phyloP scores from a whole-genome alignment of 768 basidiomycete species.

The Lactarius deliciosus region DNA sequence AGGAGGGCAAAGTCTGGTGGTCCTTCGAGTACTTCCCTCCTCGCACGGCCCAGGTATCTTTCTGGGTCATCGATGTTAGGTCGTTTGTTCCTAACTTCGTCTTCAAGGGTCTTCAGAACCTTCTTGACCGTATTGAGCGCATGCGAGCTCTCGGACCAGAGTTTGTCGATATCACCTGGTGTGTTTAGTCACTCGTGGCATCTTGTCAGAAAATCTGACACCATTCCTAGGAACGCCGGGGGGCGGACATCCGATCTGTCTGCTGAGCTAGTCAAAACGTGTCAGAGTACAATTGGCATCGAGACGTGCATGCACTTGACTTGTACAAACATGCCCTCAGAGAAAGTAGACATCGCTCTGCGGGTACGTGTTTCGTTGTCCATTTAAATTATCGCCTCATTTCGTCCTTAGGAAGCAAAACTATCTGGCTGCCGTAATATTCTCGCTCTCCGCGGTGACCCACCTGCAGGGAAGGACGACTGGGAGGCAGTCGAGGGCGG shows the following conservation, averaged over 20 bases:
- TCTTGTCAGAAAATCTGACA: conserved; percentile 16
- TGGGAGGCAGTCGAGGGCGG: conserved; percentile 94
- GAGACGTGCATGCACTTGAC: conserved; percentile 99
- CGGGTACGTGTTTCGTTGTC: conserved; percentile 47
- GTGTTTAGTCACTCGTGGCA: conserved; percentile 22
- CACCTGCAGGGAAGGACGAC: conserved; percentile 81
- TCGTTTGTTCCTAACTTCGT: conserved; percentile 19
- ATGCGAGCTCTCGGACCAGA: conserved; percentile 95
- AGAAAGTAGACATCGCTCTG: conserved; percentile 91
- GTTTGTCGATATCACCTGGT: conserved; percentile 98
- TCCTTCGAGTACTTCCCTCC: conserved; percentile 99
- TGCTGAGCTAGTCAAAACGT: conserved; percentile 90
- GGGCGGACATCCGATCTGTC: conserved; percentile 94
- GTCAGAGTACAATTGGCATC: conserved; percentile 88
- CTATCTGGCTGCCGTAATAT: conserved; percentile 87
- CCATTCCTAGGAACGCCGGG: conserved; percentile 82
- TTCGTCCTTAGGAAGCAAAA: conserved; percentile 72
- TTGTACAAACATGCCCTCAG: conserved; percentile 97
- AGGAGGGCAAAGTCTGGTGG: conserved; percentile 93
- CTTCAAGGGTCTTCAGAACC: conserved; percentile 83
- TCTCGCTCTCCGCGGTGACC: conserved; percentile 91
- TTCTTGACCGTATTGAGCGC: conserved; percentile 97
- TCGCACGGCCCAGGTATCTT: conserved; percentile 81
- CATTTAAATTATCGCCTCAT: conserved; percentile 14
- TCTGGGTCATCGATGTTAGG: conserved; percentile 8